phyloP scores from a whole-genome alignment of 148 eudicot species.

The Heliamphora exappendiculata region DNA sequence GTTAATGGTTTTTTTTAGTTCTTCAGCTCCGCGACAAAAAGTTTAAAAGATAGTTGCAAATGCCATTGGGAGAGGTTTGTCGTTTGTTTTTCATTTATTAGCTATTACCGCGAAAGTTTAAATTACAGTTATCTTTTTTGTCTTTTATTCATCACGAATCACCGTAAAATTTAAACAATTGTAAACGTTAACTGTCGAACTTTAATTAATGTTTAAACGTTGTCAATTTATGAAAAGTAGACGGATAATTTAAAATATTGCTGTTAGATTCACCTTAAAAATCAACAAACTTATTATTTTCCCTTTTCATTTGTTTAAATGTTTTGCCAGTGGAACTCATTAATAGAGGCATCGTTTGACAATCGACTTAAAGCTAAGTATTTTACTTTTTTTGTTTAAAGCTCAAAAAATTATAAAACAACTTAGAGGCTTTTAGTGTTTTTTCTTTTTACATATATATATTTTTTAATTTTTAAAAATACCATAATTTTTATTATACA shows the following conservation, averaged over 20 bases:
- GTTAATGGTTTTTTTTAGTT: background rate
- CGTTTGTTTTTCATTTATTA: background rate
- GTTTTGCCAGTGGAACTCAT: background rate
- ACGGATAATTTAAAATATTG: no score
- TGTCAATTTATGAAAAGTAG: no score
- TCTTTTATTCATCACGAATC: background rate
- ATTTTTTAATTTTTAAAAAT: no score
- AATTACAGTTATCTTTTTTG: background rate
- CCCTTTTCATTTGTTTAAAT: no score
- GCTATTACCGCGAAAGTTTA: background rate
- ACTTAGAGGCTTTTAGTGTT: no score
- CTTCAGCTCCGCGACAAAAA: no score
- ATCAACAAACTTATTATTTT: background rate
- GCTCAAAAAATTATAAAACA: no score
- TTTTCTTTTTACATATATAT: no score
- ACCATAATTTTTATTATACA: no score
- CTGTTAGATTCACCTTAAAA: background rate
- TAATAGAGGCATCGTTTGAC: background rate
- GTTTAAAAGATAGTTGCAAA: background rate
- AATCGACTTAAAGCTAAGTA: no score
- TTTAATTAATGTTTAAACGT: background rate
- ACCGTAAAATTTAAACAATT: background rate
- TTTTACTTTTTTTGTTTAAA: no score
- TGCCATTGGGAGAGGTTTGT: background rate
- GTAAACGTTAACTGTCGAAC: no score